A percentile compares a stretch with the other conserved stretches of the same genome.
These are phyloP conservation scores for Tephrocybe sp. DNA, from an alignment of 768 basidiomycete genomes.

Conservation along the genomic window DNA sequence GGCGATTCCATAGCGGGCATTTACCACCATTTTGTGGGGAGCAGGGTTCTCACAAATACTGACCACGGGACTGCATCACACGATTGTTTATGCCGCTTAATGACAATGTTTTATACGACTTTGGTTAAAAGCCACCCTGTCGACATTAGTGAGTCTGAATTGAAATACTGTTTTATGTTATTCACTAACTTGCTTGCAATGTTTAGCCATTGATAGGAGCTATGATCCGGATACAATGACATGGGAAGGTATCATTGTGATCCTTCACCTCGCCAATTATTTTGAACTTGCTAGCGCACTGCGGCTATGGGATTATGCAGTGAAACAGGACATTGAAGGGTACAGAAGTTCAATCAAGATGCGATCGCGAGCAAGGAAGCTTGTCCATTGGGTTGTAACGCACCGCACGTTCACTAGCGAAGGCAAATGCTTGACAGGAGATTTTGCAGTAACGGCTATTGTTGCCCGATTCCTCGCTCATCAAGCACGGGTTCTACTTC, in stretches of 20 bases:
- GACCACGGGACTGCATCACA: conserved; percentile 4
- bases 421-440: no score
- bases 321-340: not conserved
- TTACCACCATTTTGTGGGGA: conserved; percentile 15
- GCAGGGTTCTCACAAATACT: conserved; percentile 14
- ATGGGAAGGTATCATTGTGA: not conserved
- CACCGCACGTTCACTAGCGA: not conserved
- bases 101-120: no score
- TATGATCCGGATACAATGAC: not conserved
- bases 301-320: not conserved
- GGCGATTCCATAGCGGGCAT: conserved; percentile 13
- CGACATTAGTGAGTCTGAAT: no score
- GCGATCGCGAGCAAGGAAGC: not conserved
- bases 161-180: no score
- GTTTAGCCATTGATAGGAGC: not conserved
- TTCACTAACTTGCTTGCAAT: not conserved
- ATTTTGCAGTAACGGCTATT: no score
- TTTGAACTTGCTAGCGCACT: not conserved
- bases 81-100: not conserved
- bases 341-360: not conserved
- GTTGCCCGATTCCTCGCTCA: no score
- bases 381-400: not conserved
- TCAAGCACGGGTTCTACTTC: no score
- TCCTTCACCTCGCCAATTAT: not conserved
- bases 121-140: not conserved